Evolutionary conservation across 179 eudicot species (phyloP).

Genomic region (Camellia oleifera): DNA sequence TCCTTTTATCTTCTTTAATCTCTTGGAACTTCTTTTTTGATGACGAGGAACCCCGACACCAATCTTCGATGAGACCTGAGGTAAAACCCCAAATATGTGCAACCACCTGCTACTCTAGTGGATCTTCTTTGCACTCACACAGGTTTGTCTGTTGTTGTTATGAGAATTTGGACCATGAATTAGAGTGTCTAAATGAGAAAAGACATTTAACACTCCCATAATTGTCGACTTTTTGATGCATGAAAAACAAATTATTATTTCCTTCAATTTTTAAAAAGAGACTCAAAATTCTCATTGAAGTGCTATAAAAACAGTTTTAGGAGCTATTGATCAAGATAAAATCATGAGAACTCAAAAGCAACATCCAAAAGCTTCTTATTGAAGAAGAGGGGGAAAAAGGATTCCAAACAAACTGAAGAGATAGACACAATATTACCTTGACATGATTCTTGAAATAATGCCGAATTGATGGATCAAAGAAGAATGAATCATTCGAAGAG

Average conservation of each 20-base stretch:
- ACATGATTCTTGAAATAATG: conserved; percentile 79
- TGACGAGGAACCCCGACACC: too few species aligned
- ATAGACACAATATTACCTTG: conserved; percentile 52
- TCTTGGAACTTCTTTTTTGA: too few species aligned
- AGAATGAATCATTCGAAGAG: conserved; percentile 94
- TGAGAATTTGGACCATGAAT: background rate
- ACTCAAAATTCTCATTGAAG: background rate
- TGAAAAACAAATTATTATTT: too few species aligned
- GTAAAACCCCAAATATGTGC: too few species aligned
- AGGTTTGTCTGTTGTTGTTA: background rate
- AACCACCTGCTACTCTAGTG: too few species aligned
- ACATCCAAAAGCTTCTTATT: background rate
- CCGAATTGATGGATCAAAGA: conserved; percentile 85
- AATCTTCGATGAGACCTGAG: background rate
- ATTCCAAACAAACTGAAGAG: background rate
- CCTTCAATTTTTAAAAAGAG: background rate
- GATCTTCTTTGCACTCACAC: too few species aligned
- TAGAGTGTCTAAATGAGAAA: too few species aligned
- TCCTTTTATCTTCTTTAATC: too few species aligned
- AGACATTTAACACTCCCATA: too few species aligned
- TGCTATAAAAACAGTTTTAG: background rate
- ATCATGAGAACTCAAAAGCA: background rate
- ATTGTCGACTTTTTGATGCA: too few species aligned
- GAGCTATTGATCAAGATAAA: background rate
- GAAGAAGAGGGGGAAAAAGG: background rate